Evolutionary conservation across 164 flowering plant genomes (phyloP), one percentile per base, ranked within the genome.

Genomic region (Chimonanthus praecox): DNA sequence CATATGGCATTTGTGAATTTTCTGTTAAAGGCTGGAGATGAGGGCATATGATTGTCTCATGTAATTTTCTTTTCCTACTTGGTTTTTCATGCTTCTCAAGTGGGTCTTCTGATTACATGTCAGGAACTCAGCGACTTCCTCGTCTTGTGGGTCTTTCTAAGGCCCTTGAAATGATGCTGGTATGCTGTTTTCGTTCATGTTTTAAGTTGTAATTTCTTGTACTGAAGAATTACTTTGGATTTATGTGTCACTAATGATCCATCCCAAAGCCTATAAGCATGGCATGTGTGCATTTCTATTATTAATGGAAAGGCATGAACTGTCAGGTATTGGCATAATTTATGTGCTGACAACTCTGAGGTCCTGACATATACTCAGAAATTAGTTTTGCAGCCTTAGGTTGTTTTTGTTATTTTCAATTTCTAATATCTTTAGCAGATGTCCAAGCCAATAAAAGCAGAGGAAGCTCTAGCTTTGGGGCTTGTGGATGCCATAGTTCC

Each of bases 151-250:
- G 99, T 16, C 88, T 92, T 69, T 49, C 97, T 43, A 96, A 94
- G 82, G 84, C 97, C 70, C 98, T 96, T 83, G 99, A 94, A 84
- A 96, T 96, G 97, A 94, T 96, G 87, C 83, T 96, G 95, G 98
- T 96, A 85, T 60, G 85, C 67, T 58, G 2, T 74, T 54, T 16
- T 44, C 4, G 49, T 49, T 62, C 1, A 49, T 61, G 64, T 33
- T 45, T 68, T 11, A 9, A n/a, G 6, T 8, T 33, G 21, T 45
- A 66, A 48, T 15, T 21, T 49, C 9, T 33, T 16, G 43, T 44
- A 7, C 5, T 58, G 18, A 43, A 61, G 9, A n/a, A 45, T 11
- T 47, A 20, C 66, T 18, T 20, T 66, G 8, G 58, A 49, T 69
- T 43, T 54, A 43, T 5, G 49, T 18, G 49, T 7, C 33, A 33